Conservation (phyloP, 129 eudicot genomes). For the Centaurea solstitialis region DNA sequence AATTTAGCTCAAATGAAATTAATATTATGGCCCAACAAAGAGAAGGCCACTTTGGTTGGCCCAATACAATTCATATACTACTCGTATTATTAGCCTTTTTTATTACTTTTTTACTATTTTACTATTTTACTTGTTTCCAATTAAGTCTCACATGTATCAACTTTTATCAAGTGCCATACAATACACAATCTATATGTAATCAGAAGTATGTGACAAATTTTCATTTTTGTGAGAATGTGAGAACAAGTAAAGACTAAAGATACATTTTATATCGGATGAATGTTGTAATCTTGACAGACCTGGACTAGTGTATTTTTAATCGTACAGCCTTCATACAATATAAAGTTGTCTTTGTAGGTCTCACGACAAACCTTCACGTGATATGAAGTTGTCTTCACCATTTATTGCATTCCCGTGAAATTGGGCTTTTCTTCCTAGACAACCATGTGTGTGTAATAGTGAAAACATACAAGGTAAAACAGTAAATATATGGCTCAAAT, state of each 20-base stretch:
- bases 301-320: no score
- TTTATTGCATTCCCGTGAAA: background rate
- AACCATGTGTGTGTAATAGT: background rate
- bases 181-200: no score
- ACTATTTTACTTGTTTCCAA: no score
- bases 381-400: background rate
- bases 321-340: no score
- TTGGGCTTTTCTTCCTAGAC: background rate
- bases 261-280: background rate
- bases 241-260: background rate
- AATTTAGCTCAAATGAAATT: background rate
- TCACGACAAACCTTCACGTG: background rate
- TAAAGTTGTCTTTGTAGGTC: no score
- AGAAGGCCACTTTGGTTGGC: no score
- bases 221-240: background rate
- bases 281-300: background rate
- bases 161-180: background rate
- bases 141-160: background rate
- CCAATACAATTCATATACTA: no score
- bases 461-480: background rate
- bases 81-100: no score
- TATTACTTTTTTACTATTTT: no score
- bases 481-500: no score
- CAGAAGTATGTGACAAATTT: no score
- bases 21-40: background rate